Conservation (phyloP, 2,329 filamentous ascomycete species). For the Scytalidium lignicola region DNA sequence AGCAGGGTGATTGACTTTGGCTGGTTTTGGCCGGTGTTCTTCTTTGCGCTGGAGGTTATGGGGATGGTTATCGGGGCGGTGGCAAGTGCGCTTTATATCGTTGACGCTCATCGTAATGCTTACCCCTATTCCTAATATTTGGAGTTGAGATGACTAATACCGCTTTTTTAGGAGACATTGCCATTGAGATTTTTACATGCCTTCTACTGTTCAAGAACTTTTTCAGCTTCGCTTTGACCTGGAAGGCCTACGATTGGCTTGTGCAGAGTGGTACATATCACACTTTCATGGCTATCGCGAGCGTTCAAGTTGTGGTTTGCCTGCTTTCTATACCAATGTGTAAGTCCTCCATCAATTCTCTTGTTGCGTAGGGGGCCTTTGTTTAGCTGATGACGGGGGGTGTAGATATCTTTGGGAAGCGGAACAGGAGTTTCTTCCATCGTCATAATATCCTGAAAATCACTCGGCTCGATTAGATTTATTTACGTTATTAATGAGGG, state of each 20-base stretch:
- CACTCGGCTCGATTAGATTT: neutral
- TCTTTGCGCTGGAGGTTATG: conserved; percentile 77
- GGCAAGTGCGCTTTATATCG: conserved; percentile 78
- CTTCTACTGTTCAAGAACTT: conserved; percentile 93
- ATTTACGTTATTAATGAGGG: neutral
- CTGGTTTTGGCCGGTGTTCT: conserved; percentile 64
- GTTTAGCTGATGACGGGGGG: too few relatives aligned
- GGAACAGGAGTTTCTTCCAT: conserved; percentile 68
- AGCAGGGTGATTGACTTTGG: conserved; percentile 58
- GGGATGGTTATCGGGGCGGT: conserved; percentile 93
- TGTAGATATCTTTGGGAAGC: conserved; percentile 72
- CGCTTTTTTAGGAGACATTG: conserved; percentile 58
- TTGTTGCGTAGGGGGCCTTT: too few relatives aligned
- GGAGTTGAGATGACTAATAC: neutral
- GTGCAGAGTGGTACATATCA: conserved; percentile 54
- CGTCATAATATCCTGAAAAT: conserved; percentile 62
- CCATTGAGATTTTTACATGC: conserved; percentile 84
- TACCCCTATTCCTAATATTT: conserved; percentile 7
- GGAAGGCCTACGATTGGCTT: conserved; percentile 80
- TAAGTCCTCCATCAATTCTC: too few relatives aligned
- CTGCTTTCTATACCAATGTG: conserved; percentile 69
- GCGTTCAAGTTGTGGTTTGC: conserved; percentile 74
- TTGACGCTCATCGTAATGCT: conserved; percentile 79
- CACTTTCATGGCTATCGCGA: conserved; percentile 65
- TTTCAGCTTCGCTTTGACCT: conserved; percentile 82